Evolutionary conservation across 352 stramenopile species (phyloP).

Genomic region (Phytophthora pluvialis): DNA sequence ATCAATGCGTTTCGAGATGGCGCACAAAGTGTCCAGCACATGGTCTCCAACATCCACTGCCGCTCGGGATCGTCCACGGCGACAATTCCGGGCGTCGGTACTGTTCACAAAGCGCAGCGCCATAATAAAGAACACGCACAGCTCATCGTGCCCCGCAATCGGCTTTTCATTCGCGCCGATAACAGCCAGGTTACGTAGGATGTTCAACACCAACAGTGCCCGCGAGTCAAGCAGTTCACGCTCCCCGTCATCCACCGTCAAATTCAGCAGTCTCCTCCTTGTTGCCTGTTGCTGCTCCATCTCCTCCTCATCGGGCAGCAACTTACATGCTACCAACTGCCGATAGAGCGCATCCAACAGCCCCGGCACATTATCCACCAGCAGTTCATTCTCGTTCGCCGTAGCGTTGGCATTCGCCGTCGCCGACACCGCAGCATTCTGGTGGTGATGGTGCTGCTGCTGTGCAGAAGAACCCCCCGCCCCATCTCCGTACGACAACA

Average conservation of each 20-base stretch:
- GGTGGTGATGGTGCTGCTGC: conserved; percentile 40
- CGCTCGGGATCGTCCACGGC: conserved; percentile 28
- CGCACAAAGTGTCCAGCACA: conserved; percentile 78
- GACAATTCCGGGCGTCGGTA: conserved; percentile 29
- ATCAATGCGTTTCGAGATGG: conserved; percentile 73
- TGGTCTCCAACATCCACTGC: conserved; percentile 68
- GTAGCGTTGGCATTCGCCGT: conserved; percentile 33
- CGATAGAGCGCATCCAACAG: conserved; percentile 80
- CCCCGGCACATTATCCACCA: conserved; percentile 72
- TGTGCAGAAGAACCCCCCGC: neutral
- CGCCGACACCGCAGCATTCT: conserved; percentile 7
- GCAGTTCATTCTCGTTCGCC: conserved; percentile 58
- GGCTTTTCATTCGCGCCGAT: conserved; percentile 73
- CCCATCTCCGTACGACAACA: conserved; percentile 63
- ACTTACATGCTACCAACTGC: conserved; percentile 59
- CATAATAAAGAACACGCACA: conserved; percentile 72
- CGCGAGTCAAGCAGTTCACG: conserved; percentile 64
- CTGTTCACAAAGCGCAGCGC: conserved; percentile 52
- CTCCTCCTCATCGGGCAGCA: conserved; percentile 46
- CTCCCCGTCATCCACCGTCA: conserved; percentile 45
- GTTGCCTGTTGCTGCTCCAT: conserved; percentile 19
- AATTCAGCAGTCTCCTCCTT: conserved; percentile 54
- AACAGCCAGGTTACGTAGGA: conserved; percentile 81
- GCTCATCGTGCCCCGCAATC: conserved; percentile 68
- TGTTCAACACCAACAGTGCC: conserved; percentile 70